Evolutionary conservation across 208 protist species (phyloP).

Genomic region (Crithidia mellificae): DNA sequence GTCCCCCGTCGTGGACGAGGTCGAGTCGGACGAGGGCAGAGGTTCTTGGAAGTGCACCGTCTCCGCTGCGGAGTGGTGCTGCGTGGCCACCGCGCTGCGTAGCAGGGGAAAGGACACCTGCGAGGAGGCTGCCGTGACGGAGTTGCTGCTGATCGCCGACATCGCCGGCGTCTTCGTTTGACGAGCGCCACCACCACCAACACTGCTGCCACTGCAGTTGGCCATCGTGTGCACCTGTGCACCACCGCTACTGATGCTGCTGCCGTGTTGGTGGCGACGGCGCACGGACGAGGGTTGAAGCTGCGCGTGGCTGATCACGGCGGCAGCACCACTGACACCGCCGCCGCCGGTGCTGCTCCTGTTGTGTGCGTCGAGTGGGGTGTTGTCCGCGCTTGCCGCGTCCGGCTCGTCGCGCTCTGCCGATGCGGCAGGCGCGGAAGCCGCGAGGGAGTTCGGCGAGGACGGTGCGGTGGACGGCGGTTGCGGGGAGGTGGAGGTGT

Average conservation of each 20-base stretch:
- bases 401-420: too few species aligned
- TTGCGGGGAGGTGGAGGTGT: too few species aligned
- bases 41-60: constrained; percentile 5
- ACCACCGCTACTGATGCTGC: too few species aligned
- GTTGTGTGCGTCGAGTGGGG: too few species aligned
- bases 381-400: too few species aligned
- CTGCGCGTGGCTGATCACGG: too few species aligned
- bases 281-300: too few species aligned
- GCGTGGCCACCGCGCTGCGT: neutral
- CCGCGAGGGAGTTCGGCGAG: too few species aligned
- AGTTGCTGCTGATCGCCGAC: neutral
- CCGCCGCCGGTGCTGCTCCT: neutral
- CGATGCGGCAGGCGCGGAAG: too few species aligned
- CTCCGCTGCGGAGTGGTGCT: neutral
- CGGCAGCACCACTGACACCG: neutral
- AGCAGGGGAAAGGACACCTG: neutral
- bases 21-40: neutral
- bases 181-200: too few species aligned
- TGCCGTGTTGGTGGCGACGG: too few species aligned
- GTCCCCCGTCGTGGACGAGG: neutral
- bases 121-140: neutral
- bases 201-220: neutral
- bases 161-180: constrained; percentile 4
- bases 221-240: neutral
- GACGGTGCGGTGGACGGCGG: too few species aligned